Evolutionary conservation across 495 filamentous ascomycete species (phyloP), one percentile per base, ranked within the genome.

Genomic region (Penicillium atrosanguineum): DNA sequence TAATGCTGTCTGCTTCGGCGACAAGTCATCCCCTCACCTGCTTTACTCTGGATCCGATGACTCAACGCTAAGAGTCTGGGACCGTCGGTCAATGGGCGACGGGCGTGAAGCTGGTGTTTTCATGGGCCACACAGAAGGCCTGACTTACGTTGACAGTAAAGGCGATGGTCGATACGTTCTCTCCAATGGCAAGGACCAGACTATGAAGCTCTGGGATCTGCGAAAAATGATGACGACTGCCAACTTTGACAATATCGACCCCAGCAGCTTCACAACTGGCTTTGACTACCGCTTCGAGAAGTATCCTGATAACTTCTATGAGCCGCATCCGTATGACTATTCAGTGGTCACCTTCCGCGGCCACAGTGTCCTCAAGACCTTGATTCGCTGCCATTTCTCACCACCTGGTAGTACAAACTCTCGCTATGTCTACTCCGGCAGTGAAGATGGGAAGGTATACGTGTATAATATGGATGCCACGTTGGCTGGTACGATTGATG

Each of bases 191-290:
- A 98, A 98, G 62, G 94, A 98, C 61, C 94, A 98, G 68, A 89
- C 84, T 29, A 96, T 96, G 87, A 98, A 97, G 72, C 79, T 98
- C 4, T 98, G 94, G 94, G 94, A 98, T 72, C 72, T 98, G 43
- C 79, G 95, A 50, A 87, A 83, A 55, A 90, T 89, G 80, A 88
- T 89, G 80, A 83, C 82, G 19, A 85, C 84, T 18, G 77, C 82
- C 19, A 78, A 79, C 16, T 88, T 85, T 47, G 81, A 83, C 34
- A 63, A 60, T 1, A 70, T 85, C 48, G 72, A 81, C 19, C 72
- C 79, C n/a, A 64, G 64, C 15, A 68, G 72, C 6, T 87, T 83
- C 61, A 80, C 79, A 3, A 87, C 81, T 41, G 80, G 79, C 3
- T 97, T 94, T 70, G 94, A 98, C 68, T 98, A 98, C 69, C 88